These are phyloP conservation scores for Ophiostoma triangulosporum DNA, from an alignment of 2,329 filamentous ascomycete genomes.

Conservation along the genomic window DNA sequence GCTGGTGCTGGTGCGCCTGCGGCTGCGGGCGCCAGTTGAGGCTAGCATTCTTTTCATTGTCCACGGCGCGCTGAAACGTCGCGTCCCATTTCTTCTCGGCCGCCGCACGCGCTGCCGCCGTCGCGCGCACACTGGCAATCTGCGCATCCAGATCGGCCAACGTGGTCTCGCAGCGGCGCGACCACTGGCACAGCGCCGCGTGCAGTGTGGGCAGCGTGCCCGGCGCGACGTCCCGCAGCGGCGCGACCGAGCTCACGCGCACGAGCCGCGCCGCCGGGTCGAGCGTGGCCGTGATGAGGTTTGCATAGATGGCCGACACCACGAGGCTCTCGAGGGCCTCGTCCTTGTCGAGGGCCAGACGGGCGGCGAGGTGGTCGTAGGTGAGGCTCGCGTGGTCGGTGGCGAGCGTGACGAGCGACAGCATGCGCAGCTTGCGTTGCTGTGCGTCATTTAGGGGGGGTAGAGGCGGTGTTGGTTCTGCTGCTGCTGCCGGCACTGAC, in stretches of 20 bases:
- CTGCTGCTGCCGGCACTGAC: background rate
- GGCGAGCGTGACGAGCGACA: constrained; percentile 74
- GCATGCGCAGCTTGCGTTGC: constrained; percentile 73
- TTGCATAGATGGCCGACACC: constrained; percentile 76
- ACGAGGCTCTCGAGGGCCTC: constrained; percentile 78
- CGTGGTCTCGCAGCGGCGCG: constrained; percentile 59
- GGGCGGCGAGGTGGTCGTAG: constrained; percentile 54
- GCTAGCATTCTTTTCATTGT: constrained; percentile 23
- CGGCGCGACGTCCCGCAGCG: constrained; percentile 73
- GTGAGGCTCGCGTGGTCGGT: constrained; percentile 53
- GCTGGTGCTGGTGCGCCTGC: background rate
- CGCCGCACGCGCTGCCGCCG: constrained; percentile 39
- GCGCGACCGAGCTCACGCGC: constrained; percentile 65
- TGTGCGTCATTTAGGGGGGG: constrained; percentile 63
- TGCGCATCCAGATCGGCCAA: constrained; percentile 64
- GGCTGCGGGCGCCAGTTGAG: constrained; percentile 6
- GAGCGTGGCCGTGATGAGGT: constrained; percentile 68
- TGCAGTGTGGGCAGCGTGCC: constrained; percentile 58
- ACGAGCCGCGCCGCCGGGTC: constrained; percentile 65
- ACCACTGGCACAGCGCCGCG: constrained; percentile 58
- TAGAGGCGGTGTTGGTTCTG: constrained; percentile 27
- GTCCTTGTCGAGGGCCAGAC: constrained; percentile 51
- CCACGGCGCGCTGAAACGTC: constrained; percentile 35
- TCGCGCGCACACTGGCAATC: constrained; percentile 50
- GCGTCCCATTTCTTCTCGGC: constrained; percentile 34